Conservation (phyloP, 2,329 filamentous ascomycete species). For the Corinectria fuckeliana region DNA sequence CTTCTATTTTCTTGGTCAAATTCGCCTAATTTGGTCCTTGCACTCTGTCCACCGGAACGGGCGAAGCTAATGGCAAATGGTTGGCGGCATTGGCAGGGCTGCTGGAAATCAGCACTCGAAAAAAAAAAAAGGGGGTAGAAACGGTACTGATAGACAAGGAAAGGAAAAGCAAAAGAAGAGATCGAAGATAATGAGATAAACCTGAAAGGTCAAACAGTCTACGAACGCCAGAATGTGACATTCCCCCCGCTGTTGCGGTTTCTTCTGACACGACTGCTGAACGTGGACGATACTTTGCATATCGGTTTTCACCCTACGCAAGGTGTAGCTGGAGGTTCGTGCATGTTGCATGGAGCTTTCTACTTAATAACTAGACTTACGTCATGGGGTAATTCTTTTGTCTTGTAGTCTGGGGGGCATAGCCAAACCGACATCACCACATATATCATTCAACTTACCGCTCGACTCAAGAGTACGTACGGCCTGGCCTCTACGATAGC, state of each 20-base stretch:
- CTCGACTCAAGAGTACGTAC: too few relatives aligned
- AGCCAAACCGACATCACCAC: background rate
- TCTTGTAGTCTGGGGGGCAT: background rate
- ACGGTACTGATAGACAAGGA: slow-evolving; percentile 9
- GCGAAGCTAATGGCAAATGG: background rate
- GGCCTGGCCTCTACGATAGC: too few relatives aligned
- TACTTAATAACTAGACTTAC: too few relatives aligned
- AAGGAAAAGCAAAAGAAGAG: slow-evolving; percentile 11
- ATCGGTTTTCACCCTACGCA: too few relatives aligned
- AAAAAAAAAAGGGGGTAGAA: slow-evolving; percentile 6
- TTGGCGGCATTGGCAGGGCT: background rate
- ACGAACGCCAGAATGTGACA: background rate
- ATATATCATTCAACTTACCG: too few relatives aligned
- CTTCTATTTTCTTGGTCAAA: background rate
- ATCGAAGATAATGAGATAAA: background rate
- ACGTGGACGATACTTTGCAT: too few relatives aligned
- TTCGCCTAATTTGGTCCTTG: background rate
- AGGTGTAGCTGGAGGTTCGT: too few relatives aligned
- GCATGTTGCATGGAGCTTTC: background rate
- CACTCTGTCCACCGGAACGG: background rate
- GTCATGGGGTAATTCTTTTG: too few relatives aligned
- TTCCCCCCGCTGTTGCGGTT: too few relatives aligned
- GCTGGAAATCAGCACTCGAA: slow-evolving; percentile 4
- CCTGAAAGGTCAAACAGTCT: background rate
- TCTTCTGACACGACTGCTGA: too few relatives aligned